Percentiles rank a stretch among this genome's conserved stretches.
phyloP scores from a whole-genome alignment of 208 protist genomes.

The Polymyxa betae region DNA sequence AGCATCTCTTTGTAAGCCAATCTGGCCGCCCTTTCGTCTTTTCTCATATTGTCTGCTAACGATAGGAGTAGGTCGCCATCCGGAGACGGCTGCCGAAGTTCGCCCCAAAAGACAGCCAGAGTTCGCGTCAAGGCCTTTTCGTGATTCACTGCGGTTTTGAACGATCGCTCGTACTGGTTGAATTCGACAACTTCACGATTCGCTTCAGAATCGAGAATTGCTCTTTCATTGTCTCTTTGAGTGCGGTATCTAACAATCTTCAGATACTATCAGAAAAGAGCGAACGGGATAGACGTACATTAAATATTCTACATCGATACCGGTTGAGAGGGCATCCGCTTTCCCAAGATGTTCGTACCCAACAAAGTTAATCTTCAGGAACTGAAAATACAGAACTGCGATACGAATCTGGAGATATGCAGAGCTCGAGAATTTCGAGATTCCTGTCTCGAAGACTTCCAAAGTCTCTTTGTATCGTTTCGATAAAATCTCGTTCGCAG shows the following conservation, averaged over 20 bases:
- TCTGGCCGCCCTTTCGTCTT: constrained; percentile 1
- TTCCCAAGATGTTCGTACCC: not conserved
- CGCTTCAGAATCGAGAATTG: constrained; percentile 2
- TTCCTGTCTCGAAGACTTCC: not conserved
- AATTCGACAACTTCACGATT: constrained; percentile 32
- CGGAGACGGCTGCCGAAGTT: constrained; percentile 34
- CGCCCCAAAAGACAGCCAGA: constrained; percentile 15
- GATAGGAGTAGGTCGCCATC: constrained; percentile 15
- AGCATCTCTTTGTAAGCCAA: constrained; percentile 34
- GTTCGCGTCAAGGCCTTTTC: constrained; percentile 23
- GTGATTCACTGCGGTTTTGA: not conserved
- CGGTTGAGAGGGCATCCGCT: not conserved
- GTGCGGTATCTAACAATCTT: not conserved
- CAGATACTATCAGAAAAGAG: not conserved
- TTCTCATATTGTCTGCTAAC: not conserved
- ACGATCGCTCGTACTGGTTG: not conserved
- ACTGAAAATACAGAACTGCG: constrained; percentile 9
- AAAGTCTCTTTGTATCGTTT: not conserved
- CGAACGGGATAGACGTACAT: not conserved
- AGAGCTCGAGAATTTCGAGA: not conserved
- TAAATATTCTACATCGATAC: not conserved
- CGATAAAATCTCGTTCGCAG: not conserved
- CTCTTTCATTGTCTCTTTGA: not conserved
- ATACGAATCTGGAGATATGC: not conserved
- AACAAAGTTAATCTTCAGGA: constrained; percentile 6